phyloP scores from a whole-genome alignment of 768 basidiomycete genomes.

The Agrocybe pediades region DNA sequence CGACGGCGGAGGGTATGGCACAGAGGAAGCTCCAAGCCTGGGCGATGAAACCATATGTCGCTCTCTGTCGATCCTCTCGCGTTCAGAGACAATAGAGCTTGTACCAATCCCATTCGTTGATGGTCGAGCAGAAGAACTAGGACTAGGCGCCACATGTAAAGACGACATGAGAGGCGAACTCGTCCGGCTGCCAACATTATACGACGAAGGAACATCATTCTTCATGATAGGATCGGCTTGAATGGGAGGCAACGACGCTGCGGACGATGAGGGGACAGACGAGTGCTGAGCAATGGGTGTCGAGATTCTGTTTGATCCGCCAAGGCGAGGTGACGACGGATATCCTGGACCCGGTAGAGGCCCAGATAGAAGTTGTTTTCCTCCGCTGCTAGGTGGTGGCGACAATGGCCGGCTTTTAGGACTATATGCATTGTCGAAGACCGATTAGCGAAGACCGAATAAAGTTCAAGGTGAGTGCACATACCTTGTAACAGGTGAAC shows the following conservation, averaged over 20 bases:
- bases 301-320: conserved; percentile 22
- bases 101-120: conserved; percentile 6
- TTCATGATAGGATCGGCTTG: conserved; percentile 17
- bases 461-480: not conserved
- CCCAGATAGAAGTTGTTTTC: conserved; percentile 18
- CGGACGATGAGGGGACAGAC: conserved; percentile 8
- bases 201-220: conserved; percentile 16
- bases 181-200: conserved; percentile 27
- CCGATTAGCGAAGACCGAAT: not conserved
- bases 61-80: conserved; percentile 31
- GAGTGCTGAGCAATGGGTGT: conserved; percentile 24
- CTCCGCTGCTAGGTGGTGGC: conserved; percentile 23
- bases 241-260: conserved; percentile 3
- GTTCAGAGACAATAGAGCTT: conserved; percentile 15
- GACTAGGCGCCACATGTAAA: conserved; percentile 15
- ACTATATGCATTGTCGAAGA: conserved; percentile 13
- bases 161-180: conserved; percentile 33
- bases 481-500: conserved; percentile 25
- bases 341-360: conserved; percentile 20
- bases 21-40: conserved; percentile 21
- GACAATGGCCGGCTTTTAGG: conserved; percentile 35
- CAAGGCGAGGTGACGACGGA: conserved; percentile 24
- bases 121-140: not conserved
- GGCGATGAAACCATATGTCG: conserved; percentile 29
- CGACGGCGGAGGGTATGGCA: conserved; percentile 27